These are phyloP conservation scores for Nicotiana otophora DNA, from an alignment of 257 asterid genomes.

Conservation along the genomic window DNA sequence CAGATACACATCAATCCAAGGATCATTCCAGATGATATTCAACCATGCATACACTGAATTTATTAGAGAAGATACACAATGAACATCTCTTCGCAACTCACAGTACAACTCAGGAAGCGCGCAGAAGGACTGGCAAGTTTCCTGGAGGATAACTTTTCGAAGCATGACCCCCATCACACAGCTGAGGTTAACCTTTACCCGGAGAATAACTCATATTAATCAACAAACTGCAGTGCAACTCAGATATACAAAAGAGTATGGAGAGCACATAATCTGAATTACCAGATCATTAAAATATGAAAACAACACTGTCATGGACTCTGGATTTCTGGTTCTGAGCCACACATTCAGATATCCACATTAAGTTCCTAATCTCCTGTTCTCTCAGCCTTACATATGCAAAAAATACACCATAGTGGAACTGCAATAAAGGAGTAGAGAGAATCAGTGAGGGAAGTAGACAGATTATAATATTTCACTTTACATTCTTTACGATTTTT, in stretches of 20 bases:
- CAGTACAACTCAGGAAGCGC: background rate
- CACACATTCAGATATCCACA: conserved; percentile 96
- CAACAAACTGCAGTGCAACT: background rate
- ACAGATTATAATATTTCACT: background rate
- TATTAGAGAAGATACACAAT: background rate
- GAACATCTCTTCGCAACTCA: background rate
- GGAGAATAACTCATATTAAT: background rate
- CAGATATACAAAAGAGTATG: background rate
- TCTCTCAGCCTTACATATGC: conserved; percentile 87
- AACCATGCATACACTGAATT: background rate
- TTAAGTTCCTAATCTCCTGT: conserved; percentile 90
- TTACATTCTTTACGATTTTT: background rate
- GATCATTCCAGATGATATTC: background rate
- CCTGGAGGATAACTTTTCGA: background rate
- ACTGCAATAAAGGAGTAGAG: conserved; percentile 40
- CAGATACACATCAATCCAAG: background rate
- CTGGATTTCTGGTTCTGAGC: conserved; percentile 91
- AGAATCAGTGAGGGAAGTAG: background rate
- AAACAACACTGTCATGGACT: conserved; percentile 85
- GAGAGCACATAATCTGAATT: background rate
- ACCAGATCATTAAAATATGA: conserved; percentile 46
- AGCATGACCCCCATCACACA: background rate
- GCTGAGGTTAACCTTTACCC: background rate
- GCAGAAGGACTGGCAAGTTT: background rate
- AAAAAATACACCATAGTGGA: conserved; percentile 80